Conservation (phyloP, 2,329 filamentous ascomycete species). For the Phialophora verrucosa region DNA sequence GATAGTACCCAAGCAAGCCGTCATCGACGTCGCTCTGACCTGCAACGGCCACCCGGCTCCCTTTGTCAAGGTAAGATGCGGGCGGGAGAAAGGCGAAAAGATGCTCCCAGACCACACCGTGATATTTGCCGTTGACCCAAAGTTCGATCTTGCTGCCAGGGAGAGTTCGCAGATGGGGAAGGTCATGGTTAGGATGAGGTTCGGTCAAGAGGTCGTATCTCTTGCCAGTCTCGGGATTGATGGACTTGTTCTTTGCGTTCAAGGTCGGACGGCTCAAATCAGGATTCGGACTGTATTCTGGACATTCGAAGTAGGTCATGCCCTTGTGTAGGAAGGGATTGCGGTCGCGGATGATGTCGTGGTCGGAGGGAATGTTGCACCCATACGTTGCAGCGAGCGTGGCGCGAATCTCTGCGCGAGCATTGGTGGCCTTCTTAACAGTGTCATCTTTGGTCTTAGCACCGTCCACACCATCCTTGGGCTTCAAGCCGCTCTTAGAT, state of each 20-base stretch:
- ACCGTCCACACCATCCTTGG: slow-evolving; percentile 32
- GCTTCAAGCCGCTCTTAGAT: slow-evolving; percentile 32
- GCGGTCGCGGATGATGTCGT: slow-evolving; percentile 89
- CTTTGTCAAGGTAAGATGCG: slow-evolving; percentile 68
- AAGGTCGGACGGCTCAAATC: slow-evolving; percentile 75
- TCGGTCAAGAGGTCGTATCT: slow-evolving; percentile 41
- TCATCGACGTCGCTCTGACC: slow-evolving; percentile 65
- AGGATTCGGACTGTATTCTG: slow-evolving; percentile 85
- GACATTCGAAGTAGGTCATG: slow-evolving; percentile 70
- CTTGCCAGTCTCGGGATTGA: slow-evolving; percentile 65
- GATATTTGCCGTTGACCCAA: slow-evolving; percentile 87
- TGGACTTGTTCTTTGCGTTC: slow-evolving; percentile 45
- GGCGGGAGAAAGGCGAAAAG: slow-evolving; percentile 90
- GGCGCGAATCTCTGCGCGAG: slow-evolving; percentile 29
- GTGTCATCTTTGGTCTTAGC: slow-evolving; percentile 31
- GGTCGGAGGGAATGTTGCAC: slow-evolving; percentile 31
- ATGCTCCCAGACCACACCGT: slow-evolving; percentile 87
- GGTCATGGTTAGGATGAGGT: slow-evolving; percentile 63
- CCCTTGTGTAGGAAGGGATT: slow-evolving; percentile 90
- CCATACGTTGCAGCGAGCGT: slow-evolving; percentile 22
- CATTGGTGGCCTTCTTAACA: slow-evolving; percentile 20
- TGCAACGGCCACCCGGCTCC: slow-evolving; percentile 63
- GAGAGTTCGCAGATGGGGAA: slow-evolving; percentile 80
- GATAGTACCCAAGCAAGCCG: slow-evolving; percentile 93
- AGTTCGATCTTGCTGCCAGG: slow-evolving; percentile 85